Conservation (phyloP, 495 filamentous ascomycete species). For the Filosporella fistucella region DNA sequence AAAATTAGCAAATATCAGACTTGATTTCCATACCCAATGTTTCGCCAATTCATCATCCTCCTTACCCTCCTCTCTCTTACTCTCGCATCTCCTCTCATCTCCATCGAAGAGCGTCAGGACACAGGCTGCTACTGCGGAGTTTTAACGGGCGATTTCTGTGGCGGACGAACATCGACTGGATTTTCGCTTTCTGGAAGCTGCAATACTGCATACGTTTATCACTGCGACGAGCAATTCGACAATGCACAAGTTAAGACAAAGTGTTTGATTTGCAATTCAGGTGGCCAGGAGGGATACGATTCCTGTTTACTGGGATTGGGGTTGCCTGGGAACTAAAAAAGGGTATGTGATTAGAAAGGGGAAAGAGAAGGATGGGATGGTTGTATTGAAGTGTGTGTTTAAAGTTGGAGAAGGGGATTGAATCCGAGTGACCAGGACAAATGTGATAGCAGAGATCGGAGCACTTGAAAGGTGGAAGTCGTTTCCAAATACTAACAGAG, state of each 20-base stretch:
- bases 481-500: too few relatives aligned
- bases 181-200: background rate
- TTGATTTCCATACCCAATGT: background rate
- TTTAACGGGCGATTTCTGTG: background rate
- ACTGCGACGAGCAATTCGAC: background rate
- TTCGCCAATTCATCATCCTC: background rate
- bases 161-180: background rate
- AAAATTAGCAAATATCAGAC: background rate
- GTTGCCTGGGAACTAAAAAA: background rate
- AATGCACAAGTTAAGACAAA: background rate
- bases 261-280: background rate
- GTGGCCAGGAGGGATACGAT: conserved; percentile 1
- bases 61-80: background rate
- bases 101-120: background rate
- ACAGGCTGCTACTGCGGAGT: background rate
- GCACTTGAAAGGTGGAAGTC: too few relatives aligned
- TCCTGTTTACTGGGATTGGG: background rate
- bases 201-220: background rate
- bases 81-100: background rate
- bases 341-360: background rate
- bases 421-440: too few relatives aligned
- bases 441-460: too few relatives aligned
- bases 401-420: too few relatives aligned
- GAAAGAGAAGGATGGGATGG: background rate
- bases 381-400: too few relatives aligned